Evolutionary conservation across 2,329 filamentous ascomycete genomes (phyloP).

Genomic region (Fusarium poae): DNA sequence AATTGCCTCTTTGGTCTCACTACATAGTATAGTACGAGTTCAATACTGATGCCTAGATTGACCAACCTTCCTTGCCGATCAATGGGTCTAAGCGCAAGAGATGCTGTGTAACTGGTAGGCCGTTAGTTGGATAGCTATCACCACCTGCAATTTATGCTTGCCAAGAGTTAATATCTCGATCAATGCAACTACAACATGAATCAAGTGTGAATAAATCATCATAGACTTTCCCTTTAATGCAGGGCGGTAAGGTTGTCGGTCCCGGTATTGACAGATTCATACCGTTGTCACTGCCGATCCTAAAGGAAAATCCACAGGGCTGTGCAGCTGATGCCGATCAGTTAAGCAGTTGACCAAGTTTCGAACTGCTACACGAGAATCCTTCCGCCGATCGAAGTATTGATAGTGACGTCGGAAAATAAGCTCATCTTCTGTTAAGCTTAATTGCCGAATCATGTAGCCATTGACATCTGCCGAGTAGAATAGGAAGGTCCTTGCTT

Average conservation of each 20-base stretch:
- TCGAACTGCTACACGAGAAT: background rate
- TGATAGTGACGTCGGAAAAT: background rate
- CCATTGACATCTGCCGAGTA: background rate
- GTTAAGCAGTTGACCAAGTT: background rate
- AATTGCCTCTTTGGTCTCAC: background rate
- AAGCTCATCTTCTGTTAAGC: background rate
- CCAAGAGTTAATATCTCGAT: background rate
- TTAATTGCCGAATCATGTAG: background rate
- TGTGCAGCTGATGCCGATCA: constrained; percentile 26
- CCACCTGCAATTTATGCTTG: background rate
- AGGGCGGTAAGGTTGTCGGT: background rate
- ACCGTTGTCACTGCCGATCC: constrained; percentile 8
- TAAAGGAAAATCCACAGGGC: constrained; percentile 6
- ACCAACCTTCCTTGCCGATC: background rate
- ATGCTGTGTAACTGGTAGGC: too few species aligned
- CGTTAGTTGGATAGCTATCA: background rate
- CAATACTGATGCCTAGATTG: background rate
- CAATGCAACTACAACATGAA: background rate
- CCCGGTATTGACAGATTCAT: background rate
- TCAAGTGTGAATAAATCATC: background rate
- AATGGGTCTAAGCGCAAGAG: background rate
- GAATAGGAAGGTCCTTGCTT: background rate
- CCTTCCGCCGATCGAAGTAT: background rate
- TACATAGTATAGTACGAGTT: background rate
- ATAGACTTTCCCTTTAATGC: background rate